Conservation (phyloP, 2,329 filamentous ascomycete genomes). For the Sporothrix pallida region DNA sequence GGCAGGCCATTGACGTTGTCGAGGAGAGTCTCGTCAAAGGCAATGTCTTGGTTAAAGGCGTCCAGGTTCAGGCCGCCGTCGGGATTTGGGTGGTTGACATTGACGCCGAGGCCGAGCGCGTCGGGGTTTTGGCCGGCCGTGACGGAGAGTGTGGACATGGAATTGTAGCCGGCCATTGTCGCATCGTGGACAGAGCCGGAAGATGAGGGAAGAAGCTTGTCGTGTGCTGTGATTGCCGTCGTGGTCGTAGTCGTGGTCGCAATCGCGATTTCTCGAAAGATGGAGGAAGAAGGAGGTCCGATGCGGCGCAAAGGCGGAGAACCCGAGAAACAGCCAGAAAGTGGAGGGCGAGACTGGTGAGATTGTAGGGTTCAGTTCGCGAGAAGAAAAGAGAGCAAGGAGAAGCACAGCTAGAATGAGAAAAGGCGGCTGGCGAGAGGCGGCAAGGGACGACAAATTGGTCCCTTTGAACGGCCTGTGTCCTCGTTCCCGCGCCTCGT, state of each 20-base stretch:
- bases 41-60: conserved; percentile 58
- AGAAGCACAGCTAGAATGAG: not conserved
- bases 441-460: conserved; percentile 6
- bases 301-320: conserved; percentile 22
- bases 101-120: conserved; percentile 55
- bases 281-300: not conserved
- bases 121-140: conserved; percentile 52
- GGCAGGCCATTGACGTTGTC: conserved; percentile 53
- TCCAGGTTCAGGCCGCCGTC: conserved; percentile 51
- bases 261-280: not conserved
- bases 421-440: not conserved
- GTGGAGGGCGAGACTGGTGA: not conserved
- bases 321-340: not conserved
- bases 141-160: conserved; percentile 58
- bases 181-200: conserved; percentile 31
- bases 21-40: conserved; percentile 62
- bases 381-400: not conserved
- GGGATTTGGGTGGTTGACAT: conserved; percentile 43
- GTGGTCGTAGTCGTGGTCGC: not conserved
- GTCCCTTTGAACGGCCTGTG: conserved; percentile 17
- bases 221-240: not conserved
- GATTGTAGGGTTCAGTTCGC: conserved; percentile 1
- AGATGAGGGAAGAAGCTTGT: not conserved
- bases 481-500: not conserved
- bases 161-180: conserved; percentile 62